These are phyloP conservation scores for Claviceps sp. DNA, from an alignment of 2,329 filamentous ascomycete genomes.

Conservation along the genomic window DNA sequence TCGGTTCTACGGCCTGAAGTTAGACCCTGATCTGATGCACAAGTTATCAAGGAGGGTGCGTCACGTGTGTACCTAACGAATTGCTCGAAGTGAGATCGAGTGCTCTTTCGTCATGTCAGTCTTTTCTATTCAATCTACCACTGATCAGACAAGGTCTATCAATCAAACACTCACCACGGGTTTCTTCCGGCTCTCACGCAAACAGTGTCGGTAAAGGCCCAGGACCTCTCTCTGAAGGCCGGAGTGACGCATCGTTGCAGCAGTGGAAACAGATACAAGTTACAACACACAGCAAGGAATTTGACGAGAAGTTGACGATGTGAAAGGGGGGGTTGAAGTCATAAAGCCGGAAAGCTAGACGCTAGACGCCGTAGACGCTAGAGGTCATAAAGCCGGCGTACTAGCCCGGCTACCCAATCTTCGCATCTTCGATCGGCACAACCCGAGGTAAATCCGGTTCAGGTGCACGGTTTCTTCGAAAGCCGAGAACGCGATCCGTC, in stretches of 20 bases:
- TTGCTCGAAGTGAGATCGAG: constrained; percentile 40
- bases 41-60: background rate
- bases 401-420: too few species aligned
- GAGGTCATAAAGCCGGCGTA: too few species aligned
- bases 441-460: too few species aligned
- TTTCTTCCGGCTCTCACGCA: constrained; percentile 71
- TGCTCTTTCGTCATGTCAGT: constrained; percentile 4
- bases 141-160: background rate
- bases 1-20: constrained; percentile 30
- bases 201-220: constrained; percentile 64
- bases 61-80: constrained; percentile 43
- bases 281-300: background rate
- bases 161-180: constrained; percentile 41
- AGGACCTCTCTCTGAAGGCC: constrained; percentile 6
- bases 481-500: too few species aligned
- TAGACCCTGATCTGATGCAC: background rate
- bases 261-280: background rate
- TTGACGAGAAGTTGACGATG: background rate
- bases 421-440: too few species aligned
- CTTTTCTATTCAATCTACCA: background rate
- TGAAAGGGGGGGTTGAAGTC: background rate
- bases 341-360: background rate
- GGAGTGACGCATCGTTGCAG: constrained; percentile 12
- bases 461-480: too few species aligned
- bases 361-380: too few species aligned